Conservation (phyloP, 1,139 yeast genomes). For the Geotrichum restrictum region DNA sequence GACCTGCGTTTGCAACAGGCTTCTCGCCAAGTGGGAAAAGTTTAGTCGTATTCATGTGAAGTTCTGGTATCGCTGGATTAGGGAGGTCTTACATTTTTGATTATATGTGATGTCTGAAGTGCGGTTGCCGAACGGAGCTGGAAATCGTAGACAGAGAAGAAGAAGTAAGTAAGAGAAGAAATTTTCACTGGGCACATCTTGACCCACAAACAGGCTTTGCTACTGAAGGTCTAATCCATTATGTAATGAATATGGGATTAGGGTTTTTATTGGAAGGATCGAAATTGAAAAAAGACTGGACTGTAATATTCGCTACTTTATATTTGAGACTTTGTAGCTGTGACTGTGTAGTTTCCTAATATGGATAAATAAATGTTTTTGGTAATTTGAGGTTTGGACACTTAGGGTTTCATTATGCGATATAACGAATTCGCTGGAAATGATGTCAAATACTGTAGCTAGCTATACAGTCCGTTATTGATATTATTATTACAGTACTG, state of each 20-base stretch:
- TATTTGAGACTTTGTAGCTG: neutral
- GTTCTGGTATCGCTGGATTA: constrained; percentile 2
- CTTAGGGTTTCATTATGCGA: no score
- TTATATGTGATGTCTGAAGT: constrained; percentile 13
- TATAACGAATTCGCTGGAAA: no score
- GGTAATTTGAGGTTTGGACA: no score
- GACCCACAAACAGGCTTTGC: constrained; percentile 1
- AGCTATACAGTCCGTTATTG: no score
- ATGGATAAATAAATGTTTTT: no score
- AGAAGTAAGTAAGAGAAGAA: constrained; percentile 14
- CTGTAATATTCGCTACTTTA: neutral
- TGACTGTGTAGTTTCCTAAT: neutral
- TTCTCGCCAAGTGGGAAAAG: neutral
- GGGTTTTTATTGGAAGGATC: neutral
- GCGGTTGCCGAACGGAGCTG: constrained; percentile 20
- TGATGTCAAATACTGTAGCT: no score
- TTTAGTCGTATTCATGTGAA: constrained; percentile 2
- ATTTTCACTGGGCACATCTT: neutral
- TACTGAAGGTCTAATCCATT: neutral
- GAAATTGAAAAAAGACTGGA: neutral
- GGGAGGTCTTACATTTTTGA: constrained; percentile 16
- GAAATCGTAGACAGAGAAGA: constrained; percentile 10
- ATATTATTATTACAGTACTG: no score
- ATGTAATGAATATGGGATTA: neutral
- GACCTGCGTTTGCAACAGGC: neutral